These are phyloP conservation scores for Fusarium aywerte DNA, from an alignment of 2,329 filamentous ascomycete genomes.

Conservation along the genomic window DNA sequence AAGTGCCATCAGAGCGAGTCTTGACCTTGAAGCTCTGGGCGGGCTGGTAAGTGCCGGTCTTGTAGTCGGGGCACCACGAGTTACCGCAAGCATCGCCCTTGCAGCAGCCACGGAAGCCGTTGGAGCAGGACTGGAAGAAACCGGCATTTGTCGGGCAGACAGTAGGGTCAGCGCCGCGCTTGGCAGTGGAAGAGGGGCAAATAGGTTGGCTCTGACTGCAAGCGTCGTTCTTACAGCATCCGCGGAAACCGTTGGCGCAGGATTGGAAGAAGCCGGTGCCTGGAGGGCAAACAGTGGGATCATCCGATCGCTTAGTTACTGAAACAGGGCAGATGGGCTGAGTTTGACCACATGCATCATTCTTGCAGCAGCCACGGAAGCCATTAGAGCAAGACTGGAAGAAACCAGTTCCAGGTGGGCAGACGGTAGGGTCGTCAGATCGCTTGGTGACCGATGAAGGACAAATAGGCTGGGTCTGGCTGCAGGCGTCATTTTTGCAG, in stretches of 20 bases:
- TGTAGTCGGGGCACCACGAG: conserved; percentile 32
- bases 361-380: conserved; percentile 31
- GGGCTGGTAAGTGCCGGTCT: conserved; percentile 28
- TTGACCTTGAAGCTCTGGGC: conserved; percentile 23
- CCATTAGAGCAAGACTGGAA: conserved; percentile 29
- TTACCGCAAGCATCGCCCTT: conserved; percentile 26
- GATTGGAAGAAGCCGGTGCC: conserved; percentile 19
- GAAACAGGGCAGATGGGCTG: background rate
- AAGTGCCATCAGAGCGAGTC: conserved; percentile 13
- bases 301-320: conserved; percentile 1
- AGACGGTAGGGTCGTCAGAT: background rate
- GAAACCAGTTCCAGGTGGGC: conserved; percentile 14
- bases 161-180: conserved; percentile 4
- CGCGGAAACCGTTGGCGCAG: conserved; percentile 27
- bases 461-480: background rate
- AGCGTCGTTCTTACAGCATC: conserved; percentile 23
- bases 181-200: background rate
- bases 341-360: conserved; percentile 12
- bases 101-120: conserved; percentile 32
- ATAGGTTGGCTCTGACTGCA: conserved; percentile 1
- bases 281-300: conserved; percentile 12
- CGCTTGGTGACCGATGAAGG: background rate
- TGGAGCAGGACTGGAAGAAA: conserved; percentile 24
- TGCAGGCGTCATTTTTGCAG: conserved; percentile 23
- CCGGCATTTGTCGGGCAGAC: conserved; percentile 19